phyloP scores from a whole-genome alignment of 2,329 filamentous ascomycete genomes.

The Nigrospora oryzae region DNA sequence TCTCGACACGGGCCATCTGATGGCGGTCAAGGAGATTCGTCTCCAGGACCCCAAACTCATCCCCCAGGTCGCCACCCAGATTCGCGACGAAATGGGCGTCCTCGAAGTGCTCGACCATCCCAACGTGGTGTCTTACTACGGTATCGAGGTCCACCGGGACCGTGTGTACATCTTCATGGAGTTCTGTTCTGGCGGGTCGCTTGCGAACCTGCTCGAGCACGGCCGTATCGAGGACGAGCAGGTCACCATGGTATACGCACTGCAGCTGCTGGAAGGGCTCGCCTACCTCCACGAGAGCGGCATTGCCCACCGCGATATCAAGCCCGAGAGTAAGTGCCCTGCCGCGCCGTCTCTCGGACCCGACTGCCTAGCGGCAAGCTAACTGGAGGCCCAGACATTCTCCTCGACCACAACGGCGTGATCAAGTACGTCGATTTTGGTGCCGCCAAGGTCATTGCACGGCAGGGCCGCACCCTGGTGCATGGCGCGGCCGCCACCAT shows the following conservation, averaged over 20 bases:
- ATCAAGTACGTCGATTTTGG: slow-evolving; percentile 99
- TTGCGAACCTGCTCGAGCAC: slow-evolving; percentile 84
- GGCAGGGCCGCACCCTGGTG: slow-evolving; percentile 81
- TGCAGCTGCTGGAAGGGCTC: slow-evolving; percentile 89
- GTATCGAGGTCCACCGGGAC: slow-evolving; percentile 95
- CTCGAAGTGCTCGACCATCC: slow-evolving; percentile 93
- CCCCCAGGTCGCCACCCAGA: slow-evolving; percentile 86
- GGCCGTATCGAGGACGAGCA: slow-evolving; percentile 97
- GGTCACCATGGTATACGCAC: slow-evolving; percentile 91
- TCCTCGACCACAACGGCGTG: slow-evolving; percentile 93
- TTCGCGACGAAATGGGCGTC: slow-evolving; percentile 94
- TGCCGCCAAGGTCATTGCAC: slow-evolving; percentile 91
- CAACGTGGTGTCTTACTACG: slow-evolving; percentile 95
- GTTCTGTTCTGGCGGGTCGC: slow-evolving; percentile 90
- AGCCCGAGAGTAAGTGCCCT: slow-evolving; percentile 78
- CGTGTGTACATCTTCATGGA: slow-evolving; percentile 99
- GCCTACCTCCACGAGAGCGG: slow-evolving; percentile 86
- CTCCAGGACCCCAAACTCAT: slow-evolving; percentile 95
- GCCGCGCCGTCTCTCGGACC: not conserved
- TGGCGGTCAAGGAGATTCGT: slow-evolving; percentile 98
- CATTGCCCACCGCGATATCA: slow-evolving; percentile 95
- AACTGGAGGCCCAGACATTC: slow-evolving; percentile 56
- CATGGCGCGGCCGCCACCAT: slow-evolving; percentile 50
- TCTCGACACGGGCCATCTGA: slow-evolving; percentile 86
- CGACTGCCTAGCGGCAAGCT: slow-evolving; percentile 8